A percentile compares a stretch with the other conserved stretches of the same genome.
Evolutionary conservation across 805 yeast species (phyloP).

Genomic region (Yarrowia alimentaria): DNA sequence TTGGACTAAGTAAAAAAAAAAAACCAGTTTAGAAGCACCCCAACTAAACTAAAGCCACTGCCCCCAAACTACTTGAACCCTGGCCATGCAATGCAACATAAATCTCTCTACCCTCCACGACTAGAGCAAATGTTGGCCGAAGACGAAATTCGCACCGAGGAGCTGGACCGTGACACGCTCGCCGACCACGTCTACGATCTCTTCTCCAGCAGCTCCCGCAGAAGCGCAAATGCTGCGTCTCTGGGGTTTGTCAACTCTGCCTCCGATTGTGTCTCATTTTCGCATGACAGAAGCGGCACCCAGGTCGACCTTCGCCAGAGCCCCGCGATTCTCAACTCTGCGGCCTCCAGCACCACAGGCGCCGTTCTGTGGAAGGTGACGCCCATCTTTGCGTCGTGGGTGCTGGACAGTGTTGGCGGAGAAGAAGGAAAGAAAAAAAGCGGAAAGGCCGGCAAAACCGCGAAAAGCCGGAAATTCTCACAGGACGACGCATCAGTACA

Average conservation of each 20-base stretch:
- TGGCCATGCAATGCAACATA: conserved; percentile 29
- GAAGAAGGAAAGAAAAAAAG: background rate
- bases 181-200: conserved; percentile 20
- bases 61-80: too few relatives aligned
- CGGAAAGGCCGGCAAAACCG: background rate
- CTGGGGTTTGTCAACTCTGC: conserved; percentile 10
- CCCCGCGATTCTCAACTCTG: conserved; percentile 18
- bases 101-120: too few relatives aligned
- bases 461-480: too few relatives aligned
- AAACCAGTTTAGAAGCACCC: too few relatives aligned
- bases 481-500: too few relatives aligned
- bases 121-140: background rate
- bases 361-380: conserved; percentile 61
- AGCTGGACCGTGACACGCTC: background rate
- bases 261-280: conserved; percentile 9
- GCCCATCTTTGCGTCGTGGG: conserved; percentile 53
- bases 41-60: too few relatives aligned
- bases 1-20: too few relatives aligned
- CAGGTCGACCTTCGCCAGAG: conserved; percentile 6
- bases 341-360: conserved; percentile 50
- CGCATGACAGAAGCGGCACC: conserved; percentile 13
- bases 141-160: conserved; percentile 15
- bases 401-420: conserved; percentile 34
- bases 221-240: background rate
- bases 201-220: background rate